phyloP scores from a whole-genome alignment of 257 asterid species.

The Leptodermis oblonga region DNA sequence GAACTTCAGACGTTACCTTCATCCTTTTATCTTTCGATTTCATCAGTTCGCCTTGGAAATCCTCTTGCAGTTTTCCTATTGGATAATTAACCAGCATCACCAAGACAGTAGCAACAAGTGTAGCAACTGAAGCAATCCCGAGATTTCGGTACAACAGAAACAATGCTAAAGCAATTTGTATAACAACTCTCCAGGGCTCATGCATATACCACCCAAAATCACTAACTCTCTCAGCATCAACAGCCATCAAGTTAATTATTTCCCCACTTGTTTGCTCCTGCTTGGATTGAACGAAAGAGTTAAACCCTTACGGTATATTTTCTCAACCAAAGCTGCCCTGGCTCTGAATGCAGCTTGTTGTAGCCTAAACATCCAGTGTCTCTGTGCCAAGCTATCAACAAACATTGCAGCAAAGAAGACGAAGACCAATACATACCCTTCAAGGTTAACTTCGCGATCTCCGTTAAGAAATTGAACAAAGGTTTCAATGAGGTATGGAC shows the following conservation, averaged over 20 bases:
- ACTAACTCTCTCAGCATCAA: conserved; percentile 77
- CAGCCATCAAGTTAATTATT: conserved; percentile 72
- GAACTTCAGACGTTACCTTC: conserved; percentile 81
- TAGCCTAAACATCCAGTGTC: conserved; percentile 63
- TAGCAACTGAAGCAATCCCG: conserved; percentile 68
- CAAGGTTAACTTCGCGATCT: conserved; percentile 31
- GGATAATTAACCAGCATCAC: too few species aligned
- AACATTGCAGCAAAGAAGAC: conserved; percentile 57
- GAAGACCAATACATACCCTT: conserved; percentile 52
- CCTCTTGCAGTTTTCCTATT: conserved; percentile 34
- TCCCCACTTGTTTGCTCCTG: conserved; percentile 71
- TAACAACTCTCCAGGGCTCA: conserved; percentile 67
- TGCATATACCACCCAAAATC: conserved; percentile 79
- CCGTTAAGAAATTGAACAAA: conserved; percentile 79
- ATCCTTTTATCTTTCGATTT: conserved; percentile 69
- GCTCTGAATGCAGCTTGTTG: conserved; percentile 78
- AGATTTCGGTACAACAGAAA: conserved; percentile 56
- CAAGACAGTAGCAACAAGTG: conserved; percentile 43
- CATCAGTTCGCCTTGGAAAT: conserved; percentile 49
- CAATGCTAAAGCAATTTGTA: conserved; percentile 64
- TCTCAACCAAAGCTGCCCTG: conserved; percentile 72
- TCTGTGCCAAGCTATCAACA: conserved; percentile 59
- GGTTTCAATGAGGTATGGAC: conserved; percentile 70
- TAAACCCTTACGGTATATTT: conserved; percentile 64
- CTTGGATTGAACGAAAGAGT: conserved; percentile 61